Evolutionary conservation across 805 yeast genomes (phyloP).

Genomic region (Myxozyma udenii): DNA sequence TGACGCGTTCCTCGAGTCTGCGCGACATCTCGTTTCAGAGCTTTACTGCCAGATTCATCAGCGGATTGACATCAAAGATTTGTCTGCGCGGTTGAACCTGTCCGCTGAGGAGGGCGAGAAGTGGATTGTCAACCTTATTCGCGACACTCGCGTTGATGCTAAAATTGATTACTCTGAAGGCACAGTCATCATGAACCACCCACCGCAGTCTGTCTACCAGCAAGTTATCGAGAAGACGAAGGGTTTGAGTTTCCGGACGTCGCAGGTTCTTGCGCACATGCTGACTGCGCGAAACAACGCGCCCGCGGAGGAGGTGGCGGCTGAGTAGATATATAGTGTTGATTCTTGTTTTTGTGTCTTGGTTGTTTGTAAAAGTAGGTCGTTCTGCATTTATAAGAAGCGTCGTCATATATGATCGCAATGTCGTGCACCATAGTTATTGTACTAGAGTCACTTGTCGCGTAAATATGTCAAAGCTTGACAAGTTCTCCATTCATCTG

Average conservation of each 20-base stretch:
- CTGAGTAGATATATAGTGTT: slow-evolving; percentile 3
- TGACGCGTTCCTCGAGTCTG: slow-evolving; percentile 45
- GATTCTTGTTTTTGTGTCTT: neutral
- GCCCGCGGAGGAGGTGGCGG: slow-evolving; percentile 8
- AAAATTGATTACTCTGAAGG: slow-evolving; percentile 53
- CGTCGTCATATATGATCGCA: too few species aligned
- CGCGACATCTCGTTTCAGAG: slow-evolving; percentile 52
- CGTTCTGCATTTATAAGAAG: neutral
- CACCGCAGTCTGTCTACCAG: slow-evolving; percentile 57
- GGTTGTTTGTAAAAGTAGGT: neutral
- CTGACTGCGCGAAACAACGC: slow-evolving; percentile 27
- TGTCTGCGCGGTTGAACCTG: slow-evolving; percentile 47
- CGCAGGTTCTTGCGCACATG: slow-evolving; percentile 51
- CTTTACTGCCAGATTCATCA: slow-evolving; percentile 55
- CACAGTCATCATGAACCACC: slow-evolving; percentile 53
- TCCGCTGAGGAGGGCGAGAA: slow-evolving; percentile 49
- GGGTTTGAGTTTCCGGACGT: slow-evolving; percentile 58
- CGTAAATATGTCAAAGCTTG: too few species aligned
- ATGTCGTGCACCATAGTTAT: too few species aligned
- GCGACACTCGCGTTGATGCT: slow-evolving; percentile 52
- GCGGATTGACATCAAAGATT: slow-evolving; percentile 46
- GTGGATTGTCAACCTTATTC: slow-evolving; percentile 51
- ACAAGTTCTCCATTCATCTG: too few species aligned
- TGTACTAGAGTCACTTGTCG: too few species aligned
- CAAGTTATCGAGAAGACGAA: slow-evolving; percentile 68